Evolutionary conservation across 2,329 filamentous ascomycete genomes (phyloP), one percentile per base, ranked within the genome.

Genomic region (Cladosporium sp.): DNA sequence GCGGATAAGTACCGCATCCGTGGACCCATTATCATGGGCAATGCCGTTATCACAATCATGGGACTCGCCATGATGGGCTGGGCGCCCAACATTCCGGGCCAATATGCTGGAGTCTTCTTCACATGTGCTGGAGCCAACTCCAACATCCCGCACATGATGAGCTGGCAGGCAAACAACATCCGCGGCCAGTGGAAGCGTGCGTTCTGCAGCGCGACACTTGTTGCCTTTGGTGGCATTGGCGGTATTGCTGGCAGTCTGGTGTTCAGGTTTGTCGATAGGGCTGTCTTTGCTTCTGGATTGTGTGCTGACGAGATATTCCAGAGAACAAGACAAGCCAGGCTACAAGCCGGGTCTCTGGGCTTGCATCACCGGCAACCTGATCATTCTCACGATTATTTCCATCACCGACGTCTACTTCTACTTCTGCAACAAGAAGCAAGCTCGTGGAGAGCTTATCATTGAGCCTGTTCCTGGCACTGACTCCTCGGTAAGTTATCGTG

Each of bases 131-230:
- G 90, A 8, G 88, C 89, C 68, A 93, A 93, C 77, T 85, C 88
- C 67, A 95, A 94, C 74, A 83, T 93, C 14, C 91, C 92, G 0
- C 83, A 87, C 1, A 82, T 85, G 61, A 87, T 95, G 82, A 84
- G 90, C 0, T 94, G 92, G 78, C 91, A 93, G 80, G 90, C 91
- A 39, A 95, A 93, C 79, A 96, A 95, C 77, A 90, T 95, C 72
- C 88, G 90, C 62, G 92, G 91, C 0, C 91, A 94, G 78, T 95
- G 91, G 91, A 95, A 93, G 81, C 86, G 92, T 48, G 91, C 91
- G 0, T 89, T 94, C 71, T 89, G 87, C 77, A 89, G 86, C 68
- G 90, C 91, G 1, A 89, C 88, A 0, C 83, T 93, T 2, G 89
- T 95, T 3, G 89, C 88, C 0, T 87, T 91, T 66, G 91, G 91